Percentiles rank a stretch among this genome's conserved stretches.
phyloP scores from a whole-genome alignment of 768 basidiomycete genomes.

The Cubamyces sp. region DNA sequence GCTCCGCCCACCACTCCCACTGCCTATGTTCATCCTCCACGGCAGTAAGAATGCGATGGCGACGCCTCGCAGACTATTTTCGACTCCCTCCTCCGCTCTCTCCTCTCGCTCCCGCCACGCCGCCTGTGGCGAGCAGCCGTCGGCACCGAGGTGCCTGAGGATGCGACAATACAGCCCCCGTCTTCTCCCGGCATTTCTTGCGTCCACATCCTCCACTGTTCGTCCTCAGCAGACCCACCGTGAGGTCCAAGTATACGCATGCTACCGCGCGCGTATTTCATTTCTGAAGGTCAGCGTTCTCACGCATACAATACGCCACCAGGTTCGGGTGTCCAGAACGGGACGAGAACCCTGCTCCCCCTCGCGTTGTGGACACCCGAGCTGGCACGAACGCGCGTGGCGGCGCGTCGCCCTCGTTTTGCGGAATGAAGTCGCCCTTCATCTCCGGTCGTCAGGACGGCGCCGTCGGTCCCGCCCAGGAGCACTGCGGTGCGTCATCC shows the following conservation, averaged over 20 bases:
- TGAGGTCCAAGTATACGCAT: neutral
- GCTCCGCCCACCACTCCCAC: conserved; percentile 16
- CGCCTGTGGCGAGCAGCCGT: neutral
- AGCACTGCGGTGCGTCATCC: neutral
- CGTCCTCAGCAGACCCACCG: neutral
- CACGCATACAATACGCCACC: conserved; percentile 4
- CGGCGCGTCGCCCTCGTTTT: neutral
- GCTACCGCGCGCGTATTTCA: conserved; percentile 4
- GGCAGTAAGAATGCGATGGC: neutral
- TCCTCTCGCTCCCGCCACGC: conserved; percentile 5
- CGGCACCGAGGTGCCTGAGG: conserved; percentile 9
- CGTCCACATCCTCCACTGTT: neutral
- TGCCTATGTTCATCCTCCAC: conserved; percentile 12
- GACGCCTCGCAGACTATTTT: conserved; percentile 1
- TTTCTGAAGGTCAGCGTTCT: neutral
- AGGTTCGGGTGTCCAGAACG: conserved; percentile 6
- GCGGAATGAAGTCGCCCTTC: neutral
- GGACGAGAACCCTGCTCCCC: conserved; percentile 7
- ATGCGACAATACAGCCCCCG: neutral
- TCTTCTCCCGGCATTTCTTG: neutral
- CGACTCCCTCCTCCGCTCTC: neutral
- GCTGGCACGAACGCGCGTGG: conserved; percentile 1
- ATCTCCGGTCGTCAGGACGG: conserved; percentile 23
- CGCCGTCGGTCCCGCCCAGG: conserved; percentile 7
- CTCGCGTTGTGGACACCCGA: conserved; percentile 15